Base-by-base conservation (phyloP, 78 protist genomes). In the Creolimax fragrantissima region DNA sequence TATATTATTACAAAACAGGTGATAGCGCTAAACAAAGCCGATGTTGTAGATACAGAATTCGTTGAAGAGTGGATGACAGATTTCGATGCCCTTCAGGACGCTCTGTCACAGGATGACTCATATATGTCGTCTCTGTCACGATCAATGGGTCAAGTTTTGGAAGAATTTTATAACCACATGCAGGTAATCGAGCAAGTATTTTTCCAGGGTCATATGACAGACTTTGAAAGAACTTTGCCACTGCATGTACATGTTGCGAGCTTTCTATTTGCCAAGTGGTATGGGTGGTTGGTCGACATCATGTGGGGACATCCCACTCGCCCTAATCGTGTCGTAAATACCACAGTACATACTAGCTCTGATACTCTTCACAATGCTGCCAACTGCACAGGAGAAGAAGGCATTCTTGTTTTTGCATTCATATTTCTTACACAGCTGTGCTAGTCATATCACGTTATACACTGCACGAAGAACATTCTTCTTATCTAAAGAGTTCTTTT, bases 1-100 rank as follows among this genome's bases (percentile, higher is more conserved):
- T n/a, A n/a, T n/a, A n/a, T n/a, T n/a, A n/a, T n/a, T n/a, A n/a
- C n/a, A n/a, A n/a, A n/a, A 58, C 74, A 58, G 74, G 74, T 58
- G 74, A 58, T 58, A 17, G 74, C 74, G 74, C 74, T 98, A 96
- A 98, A 98, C 95, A 98, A 98, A 84, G 89, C 88, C 2, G 99
- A 98, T 90, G 90, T 98, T n/a, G 83, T 84, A 2, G 67, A 85
- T 6, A 94, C 41, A 43, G 93, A 81, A 7, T 93, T 92, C 3
- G 96, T 96, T 2, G 41, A 43, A 2, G 91, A 91, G 41, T 98
- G 99, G 99, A 97, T 98, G 98, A 41, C 39, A 4, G 98, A 98
- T 93, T 92, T 35, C 4, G 95, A 92, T 3, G 91, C 58, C 1
- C 92, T 96, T 45, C 44, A 32, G 3, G 93, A 93, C 2, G 95